Evolutionary conservation across 2,329 filamentous ascomycete species (phyloP).

Genomic region (Pseudogymnoascus sp.): DNA sequence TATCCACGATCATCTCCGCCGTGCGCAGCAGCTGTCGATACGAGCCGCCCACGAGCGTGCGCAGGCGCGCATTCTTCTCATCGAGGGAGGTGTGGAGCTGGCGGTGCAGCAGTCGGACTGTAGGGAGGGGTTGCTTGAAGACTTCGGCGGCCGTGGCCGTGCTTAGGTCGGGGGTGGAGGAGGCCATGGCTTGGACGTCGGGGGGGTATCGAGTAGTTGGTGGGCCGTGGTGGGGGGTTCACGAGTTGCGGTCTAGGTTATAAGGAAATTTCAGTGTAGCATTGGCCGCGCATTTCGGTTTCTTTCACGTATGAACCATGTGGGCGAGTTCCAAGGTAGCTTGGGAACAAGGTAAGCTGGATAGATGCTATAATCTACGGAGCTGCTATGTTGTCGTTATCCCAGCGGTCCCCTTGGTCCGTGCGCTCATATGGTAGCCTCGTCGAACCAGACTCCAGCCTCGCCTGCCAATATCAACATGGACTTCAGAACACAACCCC

Average conservation of each 20-base stretch:
- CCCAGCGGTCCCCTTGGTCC: not conserved
- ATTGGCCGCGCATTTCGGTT: not conserved
- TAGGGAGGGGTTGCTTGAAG: slow-evolving; percentile 46
- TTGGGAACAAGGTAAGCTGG: not conserved
- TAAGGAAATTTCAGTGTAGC: not conserved
- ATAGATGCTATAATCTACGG: not conserved
- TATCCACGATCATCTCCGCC: slow-evolving; percentile 85
- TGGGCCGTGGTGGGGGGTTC: not conserved
- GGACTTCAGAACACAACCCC: not conserved
- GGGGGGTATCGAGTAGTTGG: not conserved
- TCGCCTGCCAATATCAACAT: not conserved
- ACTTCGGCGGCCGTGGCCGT: slow-evolving; percentile 30
- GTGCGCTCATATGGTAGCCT: not conserved
- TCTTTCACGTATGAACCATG: slow-evolving; percentile 2
- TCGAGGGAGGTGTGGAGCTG: slow-evolving; percentile 50
- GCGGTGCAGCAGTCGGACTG: slow-evolving; percentile 55
- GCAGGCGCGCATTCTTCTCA: slow-evolving; percentile 52
- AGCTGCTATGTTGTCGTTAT: slow-evolving; percentile 3
- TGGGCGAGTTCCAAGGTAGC: not conserved
- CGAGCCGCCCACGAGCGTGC: slow-evolving; percentile 54
- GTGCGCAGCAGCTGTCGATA: slow-evolving; percentile 89
- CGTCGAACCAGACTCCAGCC: not conserved
- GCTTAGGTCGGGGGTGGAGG: slow-evolving; percentile 44
- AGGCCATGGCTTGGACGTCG: slow-evolving; percentile 15
- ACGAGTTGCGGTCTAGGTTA: not conserved